Conservation (phyloP, 352 stramenopile genomes). For the Blastocystis sp. region DNA sequence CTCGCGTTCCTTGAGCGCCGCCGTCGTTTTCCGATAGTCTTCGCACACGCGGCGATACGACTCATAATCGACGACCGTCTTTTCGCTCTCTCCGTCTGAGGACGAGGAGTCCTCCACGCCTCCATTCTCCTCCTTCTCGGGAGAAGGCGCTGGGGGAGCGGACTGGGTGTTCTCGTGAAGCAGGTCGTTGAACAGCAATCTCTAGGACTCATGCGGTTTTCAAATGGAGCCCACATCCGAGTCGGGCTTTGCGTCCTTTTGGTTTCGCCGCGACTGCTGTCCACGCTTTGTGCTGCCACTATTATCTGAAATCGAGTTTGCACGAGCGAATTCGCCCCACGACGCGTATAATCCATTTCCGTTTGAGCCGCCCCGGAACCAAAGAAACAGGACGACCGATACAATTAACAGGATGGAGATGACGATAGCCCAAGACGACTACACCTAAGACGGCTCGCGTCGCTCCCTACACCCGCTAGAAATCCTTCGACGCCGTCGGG, state of each 20-base stretch:
- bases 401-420: neutral
- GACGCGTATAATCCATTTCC: neutral
- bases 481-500: neutral
- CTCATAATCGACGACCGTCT: conserved; percentile 49
- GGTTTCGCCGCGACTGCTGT: neutral
- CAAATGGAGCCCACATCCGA: neutral
- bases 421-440: neutral
- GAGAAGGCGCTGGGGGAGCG: neutral
- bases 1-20: conserved; percentile 46
- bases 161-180: neutral
- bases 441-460: neutral
- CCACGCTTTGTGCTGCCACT: neutral
- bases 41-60: conserved; percentile 43
- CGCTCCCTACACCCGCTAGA: neutral
- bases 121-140: neutral
- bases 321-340: neutral
- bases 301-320: too few species aligned
- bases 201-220: neutral
- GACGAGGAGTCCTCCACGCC: neutral
- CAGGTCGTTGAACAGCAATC: conserved; percentile 14
- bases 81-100: neutral
- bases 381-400: neutral
- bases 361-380: neutral
- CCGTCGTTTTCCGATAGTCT: conserved; percentile 50
- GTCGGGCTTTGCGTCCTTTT: neutral